phyloP scores from a whole-genome alignment of 257 asterid species.

The Parsonsia alboflavescens region DNA sequence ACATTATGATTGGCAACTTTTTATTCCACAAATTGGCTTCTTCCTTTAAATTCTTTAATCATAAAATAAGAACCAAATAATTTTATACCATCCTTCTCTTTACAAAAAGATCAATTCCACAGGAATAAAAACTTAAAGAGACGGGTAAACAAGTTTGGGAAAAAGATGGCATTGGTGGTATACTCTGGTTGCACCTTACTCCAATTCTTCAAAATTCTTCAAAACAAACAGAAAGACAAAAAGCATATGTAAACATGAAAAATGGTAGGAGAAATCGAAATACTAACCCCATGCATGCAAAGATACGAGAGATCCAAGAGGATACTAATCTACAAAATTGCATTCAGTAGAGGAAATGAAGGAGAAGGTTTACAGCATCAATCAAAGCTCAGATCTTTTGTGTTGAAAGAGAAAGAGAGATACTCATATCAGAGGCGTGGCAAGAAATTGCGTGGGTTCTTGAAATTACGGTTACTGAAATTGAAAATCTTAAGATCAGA shows the following conservation, averaged over 20 bases:
- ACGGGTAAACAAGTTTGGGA: neutral
- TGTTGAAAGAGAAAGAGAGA: neutral
- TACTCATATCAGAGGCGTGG: neutral
- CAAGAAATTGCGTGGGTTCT: neutral
- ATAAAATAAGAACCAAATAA: neutral
- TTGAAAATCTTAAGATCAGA: neutral
- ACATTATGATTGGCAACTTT: constrained; percentile 15
- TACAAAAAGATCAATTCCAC: neutral
- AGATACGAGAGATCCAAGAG: constrained; percentile 47
- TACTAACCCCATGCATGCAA: constrained; percentile 91
- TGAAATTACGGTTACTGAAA: neutral
- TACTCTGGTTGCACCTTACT: neutral
- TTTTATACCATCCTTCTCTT: neutral
- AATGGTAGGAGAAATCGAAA: constrained; percentile 15
- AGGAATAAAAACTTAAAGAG: neutral
- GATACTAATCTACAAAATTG: constrained; percentile 35
- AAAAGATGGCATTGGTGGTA: neutral
- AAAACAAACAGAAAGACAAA: neutral
- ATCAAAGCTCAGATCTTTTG: constrained; percentile 37
- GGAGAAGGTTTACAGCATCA: constrained; percentile 18
- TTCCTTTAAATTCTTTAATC: neutral
- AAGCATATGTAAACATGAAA: neutral
- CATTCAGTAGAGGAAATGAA: constrained; percentile 9
- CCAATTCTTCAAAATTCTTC: neutral
- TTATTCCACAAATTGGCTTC: constrained; percentile 6